phyloP scores from a whole-genome alignment of 2,329 filamentous ascomycete genomes.

The Neonectria ditissima region DNA sequence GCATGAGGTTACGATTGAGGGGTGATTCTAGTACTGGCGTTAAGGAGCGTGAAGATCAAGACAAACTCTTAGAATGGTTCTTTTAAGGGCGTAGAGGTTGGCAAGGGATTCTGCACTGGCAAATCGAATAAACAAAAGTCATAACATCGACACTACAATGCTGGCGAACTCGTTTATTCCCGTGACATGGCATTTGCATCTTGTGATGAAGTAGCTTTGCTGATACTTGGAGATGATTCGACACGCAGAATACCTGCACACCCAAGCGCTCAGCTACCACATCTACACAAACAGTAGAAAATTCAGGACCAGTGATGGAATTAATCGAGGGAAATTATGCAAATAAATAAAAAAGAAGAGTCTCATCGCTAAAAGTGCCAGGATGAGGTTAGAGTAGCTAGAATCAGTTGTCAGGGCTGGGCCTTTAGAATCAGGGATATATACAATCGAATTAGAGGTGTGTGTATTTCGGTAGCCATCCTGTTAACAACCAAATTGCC shows the following conservation, averaged over 20 bases:
- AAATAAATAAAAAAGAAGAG: too few relatives aligned
- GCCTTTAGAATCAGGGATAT: too few relatives aligned
- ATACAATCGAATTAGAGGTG: too few relatives aligned
- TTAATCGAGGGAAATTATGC: too few relatives aligned
- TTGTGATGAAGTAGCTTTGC: background rate
- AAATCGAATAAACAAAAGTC: background rate
- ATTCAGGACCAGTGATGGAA: too few relatives aligned
- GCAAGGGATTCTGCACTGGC: background rate
- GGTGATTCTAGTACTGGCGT: conserved; percentile 34
- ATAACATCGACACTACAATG: background rate
- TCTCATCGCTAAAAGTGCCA: too few relatives aligned
- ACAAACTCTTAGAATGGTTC: conserved; percentile 12
- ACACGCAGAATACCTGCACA: background rate
- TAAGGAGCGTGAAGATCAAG: conserved; percentile 37
- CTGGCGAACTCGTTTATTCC: background rate
- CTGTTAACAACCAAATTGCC: background rate
- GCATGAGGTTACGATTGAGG: conserved; percentile 36
- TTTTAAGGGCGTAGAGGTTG: background rate
- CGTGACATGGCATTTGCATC: background rate
- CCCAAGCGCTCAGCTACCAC: background rate
- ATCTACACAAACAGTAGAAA: too few relatives aligned
- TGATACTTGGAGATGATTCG: background rate
- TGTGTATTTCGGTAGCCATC: too few relatives aligned
- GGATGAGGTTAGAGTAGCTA: too few relatives aligned
- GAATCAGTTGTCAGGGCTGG: too few relatives aligned